Base-by-base conservation (phyloP, 1,139 yeast genomes). In the Nakaseomyces glabratus region DNA sequence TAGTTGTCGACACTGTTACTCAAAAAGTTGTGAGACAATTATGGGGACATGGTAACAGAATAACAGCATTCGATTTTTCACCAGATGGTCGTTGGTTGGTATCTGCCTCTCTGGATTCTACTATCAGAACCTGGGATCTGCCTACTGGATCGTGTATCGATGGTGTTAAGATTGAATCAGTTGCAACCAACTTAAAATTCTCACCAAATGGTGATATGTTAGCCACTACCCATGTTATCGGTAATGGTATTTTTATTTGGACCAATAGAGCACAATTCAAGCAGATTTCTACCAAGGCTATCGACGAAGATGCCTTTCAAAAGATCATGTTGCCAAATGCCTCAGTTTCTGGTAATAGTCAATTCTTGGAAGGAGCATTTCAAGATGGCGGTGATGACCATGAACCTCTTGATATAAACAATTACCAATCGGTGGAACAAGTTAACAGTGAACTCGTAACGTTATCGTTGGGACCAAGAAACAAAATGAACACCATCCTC, bases 101-200 rank as follows among this genome's bases (percentile, higher is more conserved):
- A 9, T 77, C 93, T 16, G 76, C 85, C 0, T 72, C 86, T 1
- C 66, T 88, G 41, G 99, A 93, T 57, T 69, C 85, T 2, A 88
- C 98, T 0, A 68, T 93, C 36, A 71, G 98, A 52, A 86, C 96
- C 0, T 93, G 98, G 98, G 98, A 93, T 57, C 69, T 93, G 41
- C 97, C 98, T 21, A 82, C 96, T 3, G 98, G 98, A 34, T 86
- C 90, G 1, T 88, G 97, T 59, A 86, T 93, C 40, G 98, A 93
- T 61, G 97, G 96, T 43, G 78, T 90, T 11, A 65, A 68, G 35
- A 69, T 90, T 24, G 79, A 82, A 2, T 73, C 70, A 45, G 88
- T 88, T 13, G 94, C 82, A 2, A 86, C 97, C 0, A 65, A 73
- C 34, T 68, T 93, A 26, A 76, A 79, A 50, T 74, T 90, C 47